Evolutionary conservation across 2,329 filamentous ascomycete genomes (phyloP), one percentile per base, ranked within the genome.

Genomic region (Sporothrix variecibatus): DNA sequence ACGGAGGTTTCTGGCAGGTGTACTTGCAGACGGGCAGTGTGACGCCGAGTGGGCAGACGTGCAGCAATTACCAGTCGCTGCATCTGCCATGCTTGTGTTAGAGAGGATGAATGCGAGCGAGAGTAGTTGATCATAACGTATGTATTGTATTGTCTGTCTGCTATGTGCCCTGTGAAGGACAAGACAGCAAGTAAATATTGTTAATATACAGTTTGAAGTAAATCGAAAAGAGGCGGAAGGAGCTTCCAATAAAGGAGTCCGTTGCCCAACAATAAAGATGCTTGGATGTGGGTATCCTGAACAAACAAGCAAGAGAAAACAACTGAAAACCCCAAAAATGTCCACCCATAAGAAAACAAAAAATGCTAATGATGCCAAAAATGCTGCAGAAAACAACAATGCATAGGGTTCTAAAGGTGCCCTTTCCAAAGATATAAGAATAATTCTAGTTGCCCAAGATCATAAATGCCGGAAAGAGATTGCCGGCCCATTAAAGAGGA

Each of bases 11-110:
- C 69, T 88, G 85, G 80, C 85, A 87, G 79, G 77, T 88, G 17
- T 88, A 84, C 76, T 79, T 88, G 64, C 87, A 88, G 80, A 88
- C 85, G 1, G 86, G 87, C 0, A 86, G 83, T 68, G 85, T 86
- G 53, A 81, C 81, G 49, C 86, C 87, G 1, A 83, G 82, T 71
- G 86, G 85, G 1, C 82, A 81, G 79, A 85, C 82, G 5, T 88
- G 87, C 77, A 88, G 85, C 76, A 88, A 88, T 78, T 87, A 85
- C 74, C 86, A 88, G 81, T 87, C 85, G 38, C 81, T 88, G 73
- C 87, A 88, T 80, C 78, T 88, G 77, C 87, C 86, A 43, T 87
- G 86, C 76, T 77, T 88, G 51, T 87, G 86, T 70, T 85, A 26
- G 65, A 72, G 28, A 5, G 20, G 38, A 6, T 7, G 65, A 53